Conservation (phyloP, 257 asterid genomes). For the Solanum okadae region DNA sequence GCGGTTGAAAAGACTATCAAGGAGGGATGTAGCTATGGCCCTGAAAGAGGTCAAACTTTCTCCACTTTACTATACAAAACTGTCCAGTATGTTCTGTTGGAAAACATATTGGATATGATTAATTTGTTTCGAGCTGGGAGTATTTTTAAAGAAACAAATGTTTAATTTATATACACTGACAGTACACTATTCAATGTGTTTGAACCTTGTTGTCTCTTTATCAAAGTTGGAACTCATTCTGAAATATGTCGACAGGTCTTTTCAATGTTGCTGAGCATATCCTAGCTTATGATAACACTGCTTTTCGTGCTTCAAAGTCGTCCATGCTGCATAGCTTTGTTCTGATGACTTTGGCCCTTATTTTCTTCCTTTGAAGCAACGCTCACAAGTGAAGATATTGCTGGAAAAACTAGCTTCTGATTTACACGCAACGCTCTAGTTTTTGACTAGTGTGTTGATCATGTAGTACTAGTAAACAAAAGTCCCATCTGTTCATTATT, state of each 20-base stretch:
- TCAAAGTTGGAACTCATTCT: neutral
- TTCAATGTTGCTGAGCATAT: slow-evolving; percentile 52
- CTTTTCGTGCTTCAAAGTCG: slow-evolving; percentile 7
- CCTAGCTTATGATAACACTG: slow-evolving; percentile 22
- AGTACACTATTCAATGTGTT: too few relatives aligned
- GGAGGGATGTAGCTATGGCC: slow-evolving; percentile 66
- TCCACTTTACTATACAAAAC: neutral
- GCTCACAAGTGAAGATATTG: neutral
- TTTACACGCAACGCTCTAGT: neutral
- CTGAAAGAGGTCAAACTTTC: slow-evolving; percentile 42
- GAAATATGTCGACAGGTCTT: slow-evolving; percentile 34
- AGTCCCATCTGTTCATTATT: neutral
- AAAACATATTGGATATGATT: neutral
- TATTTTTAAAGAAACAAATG: neutral
- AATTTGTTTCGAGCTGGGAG: neutral
- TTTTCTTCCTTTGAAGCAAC: slow-evolving; percentile 3
- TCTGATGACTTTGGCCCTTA: slow-evolving; percentile 8
- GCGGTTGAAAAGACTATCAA: slow-evolving; percentile 46
- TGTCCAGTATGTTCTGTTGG: neutral
- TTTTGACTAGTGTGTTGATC: neutral
- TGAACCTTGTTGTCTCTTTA: too few relatives aligned
- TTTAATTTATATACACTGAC: too few relatives aligned
- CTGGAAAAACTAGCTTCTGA: neutral
- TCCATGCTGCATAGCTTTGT: slow-evolving; percentile 16
- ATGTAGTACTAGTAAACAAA: neutral